phyloP scores from a whole-genome alignment of 2,329 filamentous ascomycete species.

The Huntiella moniliformis region DNA sequence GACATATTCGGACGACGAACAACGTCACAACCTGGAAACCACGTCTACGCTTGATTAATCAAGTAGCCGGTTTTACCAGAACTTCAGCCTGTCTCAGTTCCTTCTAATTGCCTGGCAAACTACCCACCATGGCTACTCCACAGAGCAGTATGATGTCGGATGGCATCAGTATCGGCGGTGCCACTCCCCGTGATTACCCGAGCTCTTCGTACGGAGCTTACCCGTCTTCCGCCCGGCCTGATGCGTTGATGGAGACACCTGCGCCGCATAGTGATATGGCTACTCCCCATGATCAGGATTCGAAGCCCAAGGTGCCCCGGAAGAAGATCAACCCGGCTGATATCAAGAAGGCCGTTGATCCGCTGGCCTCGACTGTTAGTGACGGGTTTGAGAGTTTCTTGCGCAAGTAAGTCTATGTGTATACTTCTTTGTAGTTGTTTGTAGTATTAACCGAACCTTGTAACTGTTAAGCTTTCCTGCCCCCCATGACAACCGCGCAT shows the following conservation, averaged over 20 bases:
- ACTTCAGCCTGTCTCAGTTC: too few relatives aligned
- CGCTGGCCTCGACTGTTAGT: conserved; percentile 55
- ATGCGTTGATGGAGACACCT: conserved; percentile 28
- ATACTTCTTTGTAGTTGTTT: neutral
- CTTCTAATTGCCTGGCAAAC: neutral
- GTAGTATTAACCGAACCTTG: conserved; percentile 3
- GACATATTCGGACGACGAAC: too few relatives aligned
- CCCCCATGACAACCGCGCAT: conserved; percentile 3
- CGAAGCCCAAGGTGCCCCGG: conserved; percentile 30
- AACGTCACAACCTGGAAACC: neutral
- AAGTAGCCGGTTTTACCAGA: too few relatives aligned
- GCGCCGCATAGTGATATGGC: conserved; percentile 43
- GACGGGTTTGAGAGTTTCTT: conserved; percentile 64
- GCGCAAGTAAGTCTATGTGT: conserved; percentile 39
- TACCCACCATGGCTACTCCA: conserved; percentile 9
- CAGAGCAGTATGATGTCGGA: conserved; percentile 32
- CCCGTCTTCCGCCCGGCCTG: conserved; percentile 35
- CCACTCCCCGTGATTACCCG: conserved; percentile 25
- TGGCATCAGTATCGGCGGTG: conserved; percentile 24
- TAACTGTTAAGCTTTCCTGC: neutral
- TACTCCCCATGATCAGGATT: conserved; percentile 43
- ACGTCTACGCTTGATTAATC: too few relatives aligned
- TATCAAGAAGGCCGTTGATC: conserved; percentile 57
- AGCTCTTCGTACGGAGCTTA: conserved; percentile 7
- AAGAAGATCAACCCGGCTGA: conserved; percentile 18